phyloP scores from a whole-genome alignment of 495 filamentous ascomycete genomes.

The Rusavskia elegans region DNA sequence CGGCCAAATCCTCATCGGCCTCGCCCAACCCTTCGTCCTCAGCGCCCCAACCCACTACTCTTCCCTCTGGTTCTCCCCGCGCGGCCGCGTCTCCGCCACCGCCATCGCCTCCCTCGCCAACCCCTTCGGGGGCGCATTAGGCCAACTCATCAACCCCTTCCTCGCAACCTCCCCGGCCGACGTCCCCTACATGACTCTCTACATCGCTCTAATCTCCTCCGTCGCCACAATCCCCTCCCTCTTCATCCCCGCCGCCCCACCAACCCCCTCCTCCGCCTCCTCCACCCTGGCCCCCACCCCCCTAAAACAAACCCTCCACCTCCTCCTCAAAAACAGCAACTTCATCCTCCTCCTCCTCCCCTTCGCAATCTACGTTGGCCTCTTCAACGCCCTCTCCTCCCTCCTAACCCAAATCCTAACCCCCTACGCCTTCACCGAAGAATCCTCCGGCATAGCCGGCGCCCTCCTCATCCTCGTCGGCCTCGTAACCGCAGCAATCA shows the following conservation, averaged over 20 bases:
- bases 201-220: slow-evolving; percentile 70
- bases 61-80: slow-evolving; percentile 84
- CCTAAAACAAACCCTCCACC: slow-evolving; percentile 31
- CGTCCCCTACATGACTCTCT: slow-evolving; percentile 71
- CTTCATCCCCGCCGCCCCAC: slow-evolving; percentile 68
- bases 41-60: slow-evolving; percentile 81
- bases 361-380: slow-evolving; percentile 71
- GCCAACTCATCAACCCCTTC: slow-evolving; percentile 69
- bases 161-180: slow-evolving; percentile 45
- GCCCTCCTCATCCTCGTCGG: slow-evolving; percentile 78
- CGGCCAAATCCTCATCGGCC: slow-evolving; percentile 82
- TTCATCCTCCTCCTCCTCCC: slow-evolving; percentile 66
- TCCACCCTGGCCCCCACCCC: slow-evolving; percentile 32
- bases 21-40: slow-evolving; percentile 86
- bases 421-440: slow-evolving; percentile 66
- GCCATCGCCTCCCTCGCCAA: slow-evolving; percentile 74
- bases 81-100: slow-evolving; percentile 73
- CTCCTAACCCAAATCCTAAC: slow-evolving; percentile 79
- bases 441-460: slow-evolving; percentile 76
- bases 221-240: slow-evolving; percentile 61
- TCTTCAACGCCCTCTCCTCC: slow-evolving; percentile 85
- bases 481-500: slow-evolving; percentile 57
- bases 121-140: slow-evolving; percentile 75
- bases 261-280: slow-evolving; percentile 50
- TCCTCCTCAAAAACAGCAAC: slow-evolving; percentile 35